phyloP scores from a whole-genome alignment of 202 grass and related monocot species.

The Schoenoplectus triqueter region DNA sequence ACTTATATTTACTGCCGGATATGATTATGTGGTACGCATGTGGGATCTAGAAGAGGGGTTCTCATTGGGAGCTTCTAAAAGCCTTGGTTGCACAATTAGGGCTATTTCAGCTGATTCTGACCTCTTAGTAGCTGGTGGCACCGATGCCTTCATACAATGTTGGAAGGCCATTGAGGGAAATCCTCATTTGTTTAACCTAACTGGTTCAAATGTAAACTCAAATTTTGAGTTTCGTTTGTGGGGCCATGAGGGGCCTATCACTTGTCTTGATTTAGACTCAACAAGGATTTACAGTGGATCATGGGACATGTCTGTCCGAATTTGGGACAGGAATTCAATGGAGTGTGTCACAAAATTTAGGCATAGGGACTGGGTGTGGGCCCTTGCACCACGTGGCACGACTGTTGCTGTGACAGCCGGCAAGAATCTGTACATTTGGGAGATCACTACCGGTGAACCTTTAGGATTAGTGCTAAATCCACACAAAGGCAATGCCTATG shows the following conservation, averaged over 20 bases:
- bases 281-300: conserved; percentile 85
- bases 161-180: conserved; percentile 74
- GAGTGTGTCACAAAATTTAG: conserved; percentile 79
- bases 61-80: conserved; percentile 62
- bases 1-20: conserved; percentile 79
- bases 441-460: conserved; percentile 52
- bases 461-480: conserved; percentile 62
- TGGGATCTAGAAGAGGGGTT: conserved; percentile 94
- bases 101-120: conserved; percentile 72
- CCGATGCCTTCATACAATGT: conserved; percentile 85
- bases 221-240: conserved; percentile 71
- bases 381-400: conserved; percentile 59
- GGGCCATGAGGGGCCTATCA: conserved; percentile 96
- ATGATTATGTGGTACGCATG: conserved; percentile 71
- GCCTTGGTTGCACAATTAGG: conserved; percentile 83
- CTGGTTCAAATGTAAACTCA: conserved; percentile 41
- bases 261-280: conserved; percentile 84
- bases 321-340: conserved; percentile 75
- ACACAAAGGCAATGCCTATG: conserved; percentile 72
- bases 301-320: conserved; percentile 89
- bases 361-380: conserved; percentile 88
- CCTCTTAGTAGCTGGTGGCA: conserved; percentile 79
- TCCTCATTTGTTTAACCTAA: conserved; percentile 58
- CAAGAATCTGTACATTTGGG: conserved; percentile 80
- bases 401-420: conserved; percentile 82